A percentile compares a stretch with the other conserved stretches of the same genome.
phyloP scores from a whole-genome alignment of 1,284 basidiomycete species.

The Tremellales sp. region DNA sequence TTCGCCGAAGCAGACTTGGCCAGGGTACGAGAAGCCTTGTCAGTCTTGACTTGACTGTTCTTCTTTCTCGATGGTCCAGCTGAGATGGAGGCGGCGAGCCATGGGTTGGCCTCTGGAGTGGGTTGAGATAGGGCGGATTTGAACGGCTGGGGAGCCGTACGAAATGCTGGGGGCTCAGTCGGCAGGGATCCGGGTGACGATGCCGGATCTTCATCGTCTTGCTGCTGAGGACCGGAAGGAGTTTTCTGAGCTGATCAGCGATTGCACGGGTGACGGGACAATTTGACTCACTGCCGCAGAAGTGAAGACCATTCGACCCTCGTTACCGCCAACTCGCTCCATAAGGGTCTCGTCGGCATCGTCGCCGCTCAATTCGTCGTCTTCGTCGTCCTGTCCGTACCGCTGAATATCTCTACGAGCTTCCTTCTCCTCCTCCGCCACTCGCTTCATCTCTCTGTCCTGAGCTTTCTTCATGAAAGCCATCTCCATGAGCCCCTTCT shows the following conservation, averaged over 20 bases:
- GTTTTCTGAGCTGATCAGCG: not conserved
- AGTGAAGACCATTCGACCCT: constrained; percentile 53
- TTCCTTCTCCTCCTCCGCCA: constrained; percentile 63
- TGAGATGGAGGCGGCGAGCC: constrained; percentile 56
- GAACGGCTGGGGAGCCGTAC: constrained; percentile 7
- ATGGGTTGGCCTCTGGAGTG: constrained; percentile 58
- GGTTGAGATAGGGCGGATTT: not conserved
- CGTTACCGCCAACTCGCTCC: constrained; percentile 48
- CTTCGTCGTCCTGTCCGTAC: constrained; percentile 45
- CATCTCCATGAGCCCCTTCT: constrained; percentile 76
- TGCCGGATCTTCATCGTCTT: too few species aligned
- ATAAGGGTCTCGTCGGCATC: constrained; percentile 46
- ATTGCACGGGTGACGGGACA: constrained; percentile 2
- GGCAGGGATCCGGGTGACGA: too few species aligned
- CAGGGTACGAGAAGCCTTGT: constrained; percentile 67
- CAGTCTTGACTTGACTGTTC: constrained; percentile 60
- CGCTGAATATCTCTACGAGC: constrained; percentile 63
- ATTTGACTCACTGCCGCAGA: constrained; percentile 13
- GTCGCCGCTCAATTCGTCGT: constrained; percentile 57
- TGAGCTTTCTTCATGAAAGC: constrained; percentile 93
- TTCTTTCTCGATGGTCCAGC: constrained; percentile 58
- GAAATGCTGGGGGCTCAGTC: too few species aligned
- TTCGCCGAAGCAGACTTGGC: constrained; percentile 62
- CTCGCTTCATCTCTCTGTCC: constrained; percentile 60
- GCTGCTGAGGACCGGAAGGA: constrained; percentile 6